phyloP scores from a whole-genome alignment of 2,329 filamentous ascomycete species.

The Beauveria sp. region DNA sequence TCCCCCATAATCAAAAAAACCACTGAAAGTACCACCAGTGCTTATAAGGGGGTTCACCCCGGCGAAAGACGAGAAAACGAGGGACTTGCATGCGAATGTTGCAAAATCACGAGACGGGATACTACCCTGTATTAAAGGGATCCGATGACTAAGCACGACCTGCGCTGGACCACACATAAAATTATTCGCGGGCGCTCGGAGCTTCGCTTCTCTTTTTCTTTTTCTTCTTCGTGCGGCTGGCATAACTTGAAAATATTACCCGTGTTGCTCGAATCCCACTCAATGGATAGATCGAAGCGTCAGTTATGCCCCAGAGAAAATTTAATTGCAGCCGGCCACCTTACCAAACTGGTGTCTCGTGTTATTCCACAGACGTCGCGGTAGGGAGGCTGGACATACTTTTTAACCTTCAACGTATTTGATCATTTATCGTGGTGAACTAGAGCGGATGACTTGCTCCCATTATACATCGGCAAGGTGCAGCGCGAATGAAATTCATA shows the following conservation, averaged over 20 bases:
- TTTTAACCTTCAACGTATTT: slow-evolving; percentile 19
- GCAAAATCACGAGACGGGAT: background rate
- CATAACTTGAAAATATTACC: slow-evolving; percentile 60
- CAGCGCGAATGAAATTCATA: background rate
- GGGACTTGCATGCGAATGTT: too few relatives aligned
- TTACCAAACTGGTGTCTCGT: slow-evolving; percentile 35
- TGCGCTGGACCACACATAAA: slow-evolving; percentile 17
- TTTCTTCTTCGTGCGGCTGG: slow-evolving; percentile 72
- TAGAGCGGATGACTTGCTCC: background rate
- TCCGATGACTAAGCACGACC: background rate
- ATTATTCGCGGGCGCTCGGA: slow-evolving; percentile 18
- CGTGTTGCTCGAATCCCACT: slow-evolving; percentile 69
- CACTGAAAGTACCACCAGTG: too few relatives aligned
- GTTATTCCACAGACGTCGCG: slow-evolving; percentile 22
- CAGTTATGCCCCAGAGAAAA: slow-evolving; percentile 71
- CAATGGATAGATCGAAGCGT: slow-evolving; percentile 58
- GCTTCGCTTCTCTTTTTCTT: slow-evolving; percentile 25
- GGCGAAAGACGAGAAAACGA: too few relatives aligned
- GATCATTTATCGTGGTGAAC: background rate
- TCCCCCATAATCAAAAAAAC: too few relatives aligned
- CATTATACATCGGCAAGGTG: too few relatives aligned
- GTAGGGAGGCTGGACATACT: slow-evolving; percentile 37
- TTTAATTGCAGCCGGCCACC: slow-evolving; percentile 67
- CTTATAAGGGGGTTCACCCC: too few relatives aligned
- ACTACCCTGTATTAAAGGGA: background rate